Evolutionary conservation across 371 early-diverging fungal species (phyloP).

Genomic region (Rhizopus delemar): DNA sequence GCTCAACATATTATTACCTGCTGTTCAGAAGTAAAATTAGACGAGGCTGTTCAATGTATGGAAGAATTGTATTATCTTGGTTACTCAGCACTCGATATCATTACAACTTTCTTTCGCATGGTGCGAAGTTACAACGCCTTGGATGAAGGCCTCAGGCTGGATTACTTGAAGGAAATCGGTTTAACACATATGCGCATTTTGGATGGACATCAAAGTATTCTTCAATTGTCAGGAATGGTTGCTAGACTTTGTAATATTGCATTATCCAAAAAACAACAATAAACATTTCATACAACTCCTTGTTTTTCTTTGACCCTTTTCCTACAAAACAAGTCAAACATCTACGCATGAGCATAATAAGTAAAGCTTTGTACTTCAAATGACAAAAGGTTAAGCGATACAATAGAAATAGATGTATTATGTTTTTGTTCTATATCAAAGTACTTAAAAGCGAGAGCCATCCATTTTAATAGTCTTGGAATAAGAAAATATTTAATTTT

Average conservation of each 20-base stretch:
- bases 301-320: too few relatives aligned
- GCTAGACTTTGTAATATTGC: constrained; percentile 13
- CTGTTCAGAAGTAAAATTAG: constrained; percentile 69
- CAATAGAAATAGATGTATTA: too few relatives aligned
- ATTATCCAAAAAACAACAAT: neutral
- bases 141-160: constrained; percentile 61
- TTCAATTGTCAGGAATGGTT: constrained; percentile 26
- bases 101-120: constrained; percentile 88
- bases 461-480: too few relatives aligned
- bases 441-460: too few relatives aligned
- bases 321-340: too few relatives aligned
- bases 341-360: too few relatives aligned
- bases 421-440: too few relatives aligned
- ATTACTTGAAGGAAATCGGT: constrained; percentile 75
- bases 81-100: constrained; percentile 88
- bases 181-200: constrained; percentile 30
- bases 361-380: too few relatives aligned
- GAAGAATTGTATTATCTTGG: constrained; percentile 79
- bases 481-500: too few relatives aligned
- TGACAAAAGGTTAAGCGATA: too few relatives aligned
- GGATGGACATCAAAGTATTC: constrained; percentile 26
- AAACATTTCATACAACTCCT: neutral
- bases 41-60: constrained; percentile 69
- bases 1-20: constrained; percentile 71
- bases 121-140: constrained; percentile 61